phyloP scores from a whole-genome alignment of 768 basidiomycete genomes.

The Auriscalpium microsporum region DNA sequence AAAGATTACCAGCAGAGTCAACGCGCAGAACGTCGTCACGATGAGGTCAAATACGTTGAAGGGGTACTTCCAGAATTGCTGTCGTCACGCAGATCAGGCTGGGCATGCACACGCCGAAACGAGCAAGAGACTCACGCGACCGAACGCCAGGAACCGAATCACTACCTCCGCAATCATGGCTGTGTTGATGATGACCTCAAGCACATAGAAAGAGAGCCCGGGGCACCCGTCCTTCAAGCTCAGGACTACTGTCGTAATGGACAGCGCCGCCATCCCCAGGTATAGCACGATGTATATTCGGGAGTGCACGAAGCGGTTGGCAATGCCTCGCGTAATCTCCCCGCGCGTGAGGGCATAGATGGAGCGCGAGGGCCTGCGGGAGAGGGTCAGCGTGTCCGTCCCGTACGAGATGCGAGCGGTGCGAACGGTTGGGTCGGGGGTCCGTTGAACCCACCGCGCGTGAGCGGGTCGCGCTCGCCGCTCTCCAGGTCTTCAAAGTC shows the following conservation, averaged over 20 bases:
- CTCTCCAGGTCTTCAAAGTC: constrained; percentile 23
- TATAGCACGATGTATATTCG: constrained; percentile 83
- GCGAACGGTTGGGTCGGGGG: constrained; percentile 18
- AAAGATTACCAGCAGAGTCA: constrained; percentile 83
- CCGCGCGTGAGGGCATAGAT: constrained; percentile 78
- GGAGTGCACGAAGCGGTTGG: constrained; percentile 86
- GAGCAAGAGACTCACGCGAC: constrained; percentile 52
- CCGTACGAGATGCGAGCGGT: constrained; percentile 5
- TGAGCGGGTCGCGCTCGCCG: constrained; percentile 24
- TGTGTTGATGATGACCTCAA: constrained; percentile 83
- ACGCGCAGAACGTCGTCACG: constrained; percentile 79
- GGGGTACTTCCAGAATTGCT: constrained; percentile 97
- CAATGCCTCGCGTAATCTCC: constrained; percentile 78
- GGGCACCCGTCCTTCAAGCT: constrained; percentile 82
- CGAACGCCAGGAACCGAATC: constrained; percentile 88
- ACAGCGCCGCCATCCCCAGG: constrained; percentile 80
- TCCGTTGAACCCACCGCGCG: constrained; percentile 9
- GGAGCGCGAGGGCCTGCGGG: constrained; percentile 60
- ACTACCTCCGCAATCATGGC: constrained; percentile 93
- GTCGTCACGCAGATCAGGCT: constrained; percentile 4
- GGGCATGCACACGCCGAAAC: background rate
- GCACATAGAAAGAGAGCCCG: constrained; percentile 76
- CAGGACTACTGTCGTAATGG: constrained; percentile 77
- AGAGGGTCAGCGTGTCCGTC: background rate
- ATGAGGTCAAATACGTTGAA: constrained; percentile 87